Evolutionary conservation across 1,284 basidiomycete genomes (phyloP).

Genomic region (Trametes versicolor): DNA sequence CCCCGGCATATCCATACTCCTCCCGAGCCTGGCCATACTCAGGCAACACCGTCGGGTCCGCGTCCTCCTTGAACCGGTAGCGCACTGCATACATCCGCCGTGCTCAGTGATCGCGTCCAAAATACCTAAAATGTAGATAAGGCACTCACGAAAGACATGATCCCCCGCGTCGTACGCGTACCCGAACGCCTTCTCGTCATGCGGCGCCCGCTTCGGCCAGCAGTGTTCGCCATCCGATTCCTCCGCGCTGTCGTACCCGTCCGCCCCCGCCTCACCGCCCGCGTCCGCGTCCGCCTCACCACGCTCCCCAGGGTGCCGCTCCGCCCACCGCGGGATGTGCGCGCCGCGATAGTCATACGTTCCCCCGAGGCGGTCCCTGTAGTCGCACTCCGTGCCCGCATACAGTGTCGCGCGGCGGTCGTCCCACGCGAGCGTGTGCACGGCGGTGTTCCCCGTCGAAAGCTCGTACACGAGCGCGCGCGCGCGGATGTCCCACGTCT

Average conservation of each 20-base stretch:
- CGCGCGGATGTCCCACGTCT: slow-evolving; percentile 52
- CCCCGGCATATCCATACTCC: neutral
- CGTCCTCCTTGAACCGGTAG: slow-evolving; percentile 29
- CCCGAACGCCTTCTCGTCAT: slow-evolving; percentile 48
- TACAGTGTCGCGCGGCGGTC: slow-evolving; percentile 43
- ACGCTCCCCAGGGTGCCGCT: neutral
- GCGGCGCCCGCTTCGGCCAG: slow-evolving; percentile 48
- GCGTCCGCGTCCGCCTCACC: slow-evolving; percentile 29
- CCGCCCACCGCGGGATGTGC: slow-evolving; percentile 32
- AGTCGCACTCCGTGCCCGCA: slow-evolving; percentile 48
- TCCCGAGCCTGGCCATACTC: neutral
- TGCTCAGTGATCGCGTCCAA: neutral
- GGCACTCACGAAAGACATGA: slow-evolving; percentile 43
- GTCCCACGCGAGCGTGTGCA: slow-evolving; percentile 49
- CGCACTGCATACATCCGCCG: slow-evolving; percentile 10
- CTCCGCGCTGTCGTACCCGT: slow-evolving; percentile 31
- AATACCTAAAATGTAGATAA: no score
- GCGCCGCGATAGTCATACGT: slow-evolving; percentile 45
- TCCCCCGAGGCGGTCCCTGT: slow-evolving; percentile 45
- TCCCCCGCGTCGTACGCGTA: slow-evolving; percentile 49
- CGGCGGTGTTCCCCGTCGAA: slow-evolving; percentile 52
- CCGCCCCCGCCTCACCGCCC: slow-evolving; percentile 24
- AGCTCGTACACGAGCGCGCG: slow-evolving; percentile 50
- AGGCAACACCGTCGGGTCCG: slow-evolving; percentile 13
- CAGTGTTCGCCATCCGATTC: slow-evolving; percentile 18